phyloP scores from a whole-genome alignment of 1,139 yeast species.

The Scheffersomyces lignicola region DNA sequence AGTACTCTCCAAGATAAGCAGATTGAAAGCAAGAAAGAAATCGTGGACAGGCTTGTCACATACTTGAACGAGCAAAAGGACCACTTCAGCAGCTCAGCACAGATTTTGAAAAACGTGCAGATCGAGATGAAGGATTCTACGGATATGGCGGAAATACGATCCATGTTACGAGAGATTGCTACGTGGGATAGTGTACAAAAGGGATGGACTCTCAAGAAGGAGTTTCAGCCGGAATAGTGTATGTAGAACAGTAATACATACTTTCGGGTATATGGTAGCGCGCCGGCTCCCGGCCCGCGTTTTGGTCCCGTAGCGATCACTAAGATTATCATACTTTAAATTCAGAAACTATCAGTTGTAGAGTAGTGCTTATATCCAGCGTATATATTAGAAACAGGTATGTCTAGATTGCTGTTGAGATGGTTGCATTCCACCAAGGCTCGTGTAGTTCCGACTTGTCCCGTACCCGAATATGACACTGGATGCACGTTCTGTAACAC shows the following conservation, averaged over 20 bases:
- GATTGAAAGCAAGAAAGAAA: conserved; percentile 25
- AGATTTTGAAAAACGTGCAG: conserved; percentile 52
- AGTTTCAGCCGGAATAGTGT: conserved; percentile 28
- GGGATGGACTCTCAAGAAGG: conserved; percentile 69
- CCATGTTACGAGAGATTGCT: conserved; percentile 69
- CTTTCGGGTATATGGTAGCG: background rate
- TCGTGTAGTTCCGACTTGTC: conserved; percentile 32
- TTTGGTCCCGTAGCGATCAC: background rate
- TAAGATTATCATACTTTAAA: background rate
- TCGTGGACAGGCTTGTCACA: conserved; percentile 33
- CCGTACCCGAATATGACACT: conserved; percentile 53
- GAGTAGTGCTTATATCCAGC: too few species aligned
- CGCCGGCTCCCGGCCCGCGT: conserved; percentile 1
- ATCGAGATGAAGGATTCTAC: conserved; percentile 49
- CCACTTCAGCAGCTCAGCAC: conserved; percentile 54
- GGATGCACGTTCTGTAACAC: conserved; percentile 61
- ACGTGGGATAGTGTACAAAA: conserved; percentile 57
- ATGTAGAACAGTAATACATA: background rate
- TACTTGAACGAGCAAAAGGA: conserved; percentile 35
- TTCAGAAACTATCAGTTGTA: conserved; percentile 4
- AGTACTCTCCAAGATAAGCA: too few species aligned
- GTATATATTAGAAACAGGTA: conserved; percentile 1
- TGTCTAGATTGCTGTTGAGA: conserved; percentile 6
- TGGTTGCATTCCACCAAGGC: conserved; percentile 10
- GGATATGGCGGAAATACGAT: conserved; percentile 64